Conservation (phyloP, 441 rosid species). For the Breynia disticha region DNA sequence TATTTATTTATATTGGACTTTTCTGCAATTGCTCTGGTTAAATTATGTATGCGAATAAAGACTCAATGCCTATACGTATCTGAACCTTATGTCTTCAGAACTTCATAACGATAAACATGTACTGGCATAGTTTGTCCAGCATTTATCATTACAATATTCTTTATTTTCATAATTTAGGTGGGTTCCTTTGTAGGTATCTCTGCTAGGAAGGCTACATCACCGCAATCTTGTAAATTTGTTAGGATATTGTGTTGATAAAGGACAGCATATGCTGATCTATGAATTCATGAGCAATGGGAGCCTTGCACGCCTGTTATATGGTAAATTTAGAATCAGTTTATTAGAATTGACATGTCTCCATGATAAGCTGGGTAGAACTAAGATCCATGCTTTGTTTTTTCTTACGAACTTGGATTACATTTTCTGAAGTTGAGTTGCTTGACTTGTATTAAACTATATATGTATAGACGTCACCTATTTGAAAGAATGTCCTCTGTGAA, state of each 20-base stretch:
- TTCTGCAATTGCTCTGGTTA: too few species aligned
- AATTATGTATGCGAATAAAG: too few species aligned
- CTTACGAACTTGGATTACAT: background rate
- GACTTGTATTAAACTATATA: background rate
- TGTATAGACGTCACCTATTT: conserved; percentile 1
- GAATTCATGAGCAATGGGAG: conserved; percentile 98
- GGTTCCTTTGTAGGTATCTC: conserved; percentile 45
- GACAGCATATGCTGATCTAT: conserved; percentile 67
- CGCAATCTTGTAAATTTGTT: conserved; percentile 88
- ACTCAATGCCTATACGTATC: too few species aligned
- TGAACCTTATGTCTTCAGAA: too few species aligned
- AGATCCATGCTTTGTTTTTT: background rate
- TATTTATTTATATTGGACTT: too few species aligned
- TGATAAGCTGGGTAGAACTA: background rate
- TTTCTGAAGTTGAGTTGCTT: background rate
- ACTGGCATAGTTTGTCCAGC: too few species aligned
- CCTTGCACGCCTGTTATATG: conserved; percentile 63
- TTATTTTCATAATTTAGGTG: conserved; percentile 4
- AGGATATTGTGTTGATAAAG: conserved; percentile 86
- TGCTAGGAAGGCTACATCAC: conserved; percentile 90
- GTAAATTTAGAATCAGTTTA: conserved; percentile 35
- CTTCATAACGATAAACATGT: too few species aligned
- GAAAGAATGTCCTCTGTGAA: background rate
- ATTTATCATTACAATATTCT: background rate
- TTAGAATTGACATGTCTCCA: conserved; percentile 8